Evolutionary conservation across 108 stramenopile genomes (phyloP), one percentile per base, ranked within the genome.

Genomic region (Mediolabrus comicus): DNA sequence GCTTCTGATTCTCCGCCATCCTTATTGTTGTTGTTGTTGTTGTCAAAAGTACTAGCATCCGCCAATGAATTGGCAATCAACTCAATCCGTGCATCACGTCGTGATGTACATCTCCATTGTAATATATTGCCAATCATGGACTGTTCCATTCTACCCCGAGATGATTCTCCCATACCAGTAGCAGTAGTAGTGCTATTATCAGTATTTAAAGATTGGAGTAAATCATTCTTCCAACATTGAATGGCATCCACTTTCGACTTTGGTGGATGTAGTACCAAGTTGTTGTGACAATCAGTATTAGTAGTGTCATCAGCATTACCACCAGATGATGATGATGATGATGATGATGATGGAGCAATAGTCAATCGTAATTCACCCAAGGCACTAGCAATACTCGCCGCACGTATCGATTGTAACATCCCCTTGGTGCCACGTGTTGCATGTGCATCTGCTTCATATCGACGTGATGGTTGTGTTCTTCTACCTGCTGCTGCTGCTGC

Each of bases 401-500:
- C 88, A 2, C 93, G 84, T 30, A 94, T 58, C 0, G 74, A 80
- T 17, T 71, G 79, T 13, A 83, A 84, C 90, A 94, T 88, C 2
- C 93, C 93, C 19, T 60, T 70, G 0, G 87, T 87, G 30, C 89
- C 87, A 9, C 93, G 77, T 4, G 83, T 67, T 10, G 61, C 84
- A 35, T 94, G 93, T 7, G 87, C 70, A 84, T 94, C 93, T 19
- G 93, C 93, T 55, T 90, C 82, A 68, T 79, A 86, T 24, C 82
- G 72, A 10, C 63, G 38, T 38, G 27, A 33, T 41, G 72, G 29
- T 62, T 17, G 12, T 17, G 25, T 51, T 53, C 14, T 52, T 12
- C 32, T 36, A 54, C 39, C 57, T 11, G 49, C 10, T 43, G 58
- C 10, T 30, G 53, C 26, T 30, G 29, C 8, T 33, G 0, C 1